A percentile compares a stretch with the other conserved stretches of the same genome.
Conservation (phyloP, 1,284 basidiomycete genomes). For the Agroathelia rolfsii region DNA sequence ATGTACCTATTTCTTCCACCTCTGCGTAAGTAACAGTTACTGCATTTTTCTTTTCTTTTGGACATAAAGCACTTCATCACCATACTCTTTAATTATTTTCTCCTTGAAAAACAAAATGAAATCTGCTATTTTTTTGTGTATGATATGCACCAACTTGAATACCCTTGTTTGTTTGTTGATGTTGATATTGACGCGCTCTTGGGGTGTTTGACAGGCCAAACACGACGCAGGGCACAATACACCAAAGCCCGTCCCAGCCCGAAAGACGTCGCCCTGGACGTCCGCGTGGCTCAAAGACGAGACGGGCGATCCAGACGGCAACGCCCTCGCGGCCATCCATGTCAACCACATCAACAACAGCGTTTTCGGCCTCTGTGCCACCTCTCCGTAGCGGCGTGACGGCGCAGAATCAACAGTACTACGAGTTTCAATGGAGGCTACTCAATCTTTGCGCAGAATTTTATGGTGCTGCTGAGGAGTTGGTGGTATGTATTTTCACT, state of each 20-base stretch:
- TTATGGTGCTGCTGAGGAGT: slow-evolving; percentile 73
- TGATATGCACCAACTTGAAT: too few species aligned
- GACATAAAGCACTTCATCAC: too few species aligned
- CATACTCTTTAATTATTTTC: too few species aligned
- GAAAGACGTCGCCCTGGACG: slow-evolving; percentile 60
- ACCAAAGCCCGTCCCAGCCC: slow-evolving; percentile 18
- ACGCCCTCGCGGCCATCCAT: slow-evolving; percentile 8
- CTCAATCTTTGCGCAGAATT: slow-evolving; percentile 74
- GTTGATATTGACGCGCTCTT: too few species aligned
- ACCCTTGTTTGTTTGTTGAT: too few species aligned
- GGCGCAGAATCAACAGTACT: slow-evolving; percentile 64
- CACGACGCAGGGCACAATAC: slow-evolving; percentile 13
- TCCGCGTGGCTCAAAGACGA: slow-evolving; percentile 66
- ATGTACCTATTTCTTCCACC: too few species aligned
- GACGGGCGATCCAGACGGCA: slow-evolving; percentile 29
- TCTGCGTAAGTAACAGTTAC: too few species aligned
- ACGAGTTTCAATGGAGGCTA: slow-evolving; percentile 77
- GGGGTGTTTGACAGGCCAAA: too few species aligned
- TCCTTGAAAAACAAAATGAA: too few species aligned
- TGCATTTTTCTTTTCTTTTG: too few species aligned
- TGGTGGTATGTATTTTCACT: slow-evolving; percentile 47
- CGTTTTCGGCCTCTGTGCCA: slow-evolving; percentile 22
- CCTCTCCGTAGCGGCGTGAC: slow-evolving; percentile 35
- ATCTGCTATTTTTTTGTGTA: too few species aligned
- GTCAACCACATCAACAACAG: slow-evolving; percentile 18